A percentile compares a stretch with the other conserved stretches of the same genome.
These are phyloP conservation scores for Myrmaecium sp. DNA, from an alignment of 2,329 filamentous ascomycete species.

Conservation along the genomic window DNA sequence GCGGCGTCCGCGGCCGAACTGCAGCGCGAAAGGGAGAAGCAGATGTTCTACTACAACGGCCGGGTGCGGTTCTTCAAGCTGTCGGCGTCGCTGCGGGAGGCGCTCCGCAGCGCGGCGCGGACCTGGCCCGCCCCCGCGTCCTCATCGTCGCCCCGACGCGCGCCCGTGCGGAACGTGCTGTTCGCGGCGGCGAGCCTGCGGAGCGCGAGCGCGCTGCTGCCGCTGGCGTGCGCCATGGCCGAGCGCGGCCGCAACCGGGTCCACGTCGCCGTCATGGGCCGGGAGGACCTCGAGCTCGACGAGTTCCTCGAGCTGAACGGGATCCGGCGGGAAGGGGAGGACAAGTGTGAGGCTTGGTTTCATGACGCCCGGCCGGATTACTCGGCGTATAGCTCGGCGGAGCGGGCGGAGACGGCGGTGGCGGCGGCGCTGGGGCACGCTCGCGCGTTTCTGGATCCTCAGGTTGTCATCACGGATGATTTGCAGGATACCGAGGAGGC, in stretches of 20 bases:
- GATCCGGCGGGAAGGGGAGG: constrained; percentile 38
- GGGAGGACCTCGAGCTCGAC: constrained; percentile 50
- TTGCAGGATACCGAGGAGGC: constrained; percentile 43
- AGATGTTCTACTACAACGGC: constrained; percentile 51
- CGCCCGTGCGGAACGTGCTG: constrained; percentile 49
- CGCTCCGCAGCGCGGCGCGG: no score
- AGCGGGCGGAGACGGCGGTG: constrained; percentile 49
- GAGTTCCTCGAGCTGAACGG: constrained; percentile 64
- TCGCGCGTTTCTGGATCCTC: constrained; percentile 56
- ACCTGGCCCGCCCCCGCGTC: no score
- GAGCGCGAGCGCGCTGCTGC: constrained; percentile 56
- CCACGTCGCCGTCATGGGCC: constrained; percentile 65
- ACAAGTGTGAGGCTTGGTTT: constrained; percentile 49
- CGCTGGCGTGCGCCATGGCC: constrained; percentile 78
- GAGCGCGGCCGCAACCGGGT: constrained; percentile 51
- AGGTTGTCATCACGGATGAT: constrained; percentile 57
- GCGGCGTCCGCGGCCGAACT: no score
- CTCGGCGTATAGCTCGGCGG: constrained; percentile 49
- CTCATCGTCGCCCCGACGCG: constrained; percentile 36
- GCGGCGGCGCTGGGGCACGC: constrained; percentile 54
- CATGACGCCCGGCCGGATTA: constrained; percentile 66
- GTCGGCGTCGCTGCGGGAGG: constrained; percentile 45
- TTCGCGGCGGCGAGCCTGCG: constrained; percentile 62
- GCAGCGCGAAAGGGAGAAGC: no score
- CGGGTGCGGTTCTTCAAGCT: constrained; percentile 53